Conservation (phyloP, 2,329 filamentous ascomycete species). For the Fusarium robinianum region DNA sequence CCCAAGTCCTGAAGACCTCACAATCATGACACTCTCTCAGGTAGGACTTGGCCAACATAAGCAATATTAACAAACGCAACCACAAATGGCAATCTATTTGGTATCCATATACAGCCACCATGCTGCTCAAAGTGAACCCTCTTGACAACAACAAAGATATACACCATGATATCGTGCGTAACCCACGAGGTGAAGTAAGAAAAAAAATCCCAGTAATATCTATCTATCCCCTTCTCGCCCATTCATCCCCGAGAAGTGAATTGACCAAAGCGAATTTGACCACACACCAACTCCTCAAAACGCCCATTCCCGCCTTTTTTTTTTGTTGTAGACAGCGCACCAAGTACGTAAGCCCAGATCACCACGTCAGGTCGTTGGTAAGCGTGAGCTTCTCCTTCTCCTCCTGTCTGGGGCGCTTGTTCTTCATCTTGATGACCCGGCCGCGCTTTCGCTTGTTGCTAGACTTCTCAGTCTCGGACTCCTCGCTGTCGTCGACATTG, state of each 20-base stretch:
- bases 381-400: slow-evolving; percentile 62
- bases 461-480: slow-evolving; percentile 59
- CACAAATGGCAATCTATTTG: slow-evolving; percentile 22
- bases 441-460: slow-evolving; percentile 61
- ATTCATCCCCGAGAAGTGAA: slow-evolving; percentile 1
- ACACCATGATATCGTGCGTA: too few relatives aligned
- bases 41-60: neutral
- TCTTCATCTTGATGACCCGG: slow-evolving; percentile 52
- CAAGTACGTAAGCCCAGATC: slow-evolving; percentile 13
- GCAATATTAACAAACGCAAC: neutral
- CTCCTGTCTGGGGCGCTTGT: slow-evolving; percentile 56
- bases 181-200: slow-evolving; percentile 4
- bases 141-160: slow-evolving; percentile 4
- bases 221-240: slow-evolving; percentile 1
- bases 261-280: slow-evolving; percentile 5
- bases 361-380: slow-evolving; percentile 51
- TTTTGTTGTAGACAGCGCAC: neutral
- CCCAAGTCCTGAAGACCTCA: too few relatives aligned
- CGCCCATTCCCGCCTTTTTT: slow-evolving; percentile 23
- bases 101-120: slow-evolving; percentile 16
- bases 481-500: slow-evolving; percentile 61
- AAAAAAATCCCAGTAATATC: too few relatives aligned
- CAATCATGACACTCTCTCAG: too few relatives aligned
- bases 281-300: slow-evolving; percentile 32
- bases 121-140: neutral